phyloP scores from a whole-genome alignment of 2,329 filamentous ascomycete species.

The Ophiostoma fasciatum region DNA sequence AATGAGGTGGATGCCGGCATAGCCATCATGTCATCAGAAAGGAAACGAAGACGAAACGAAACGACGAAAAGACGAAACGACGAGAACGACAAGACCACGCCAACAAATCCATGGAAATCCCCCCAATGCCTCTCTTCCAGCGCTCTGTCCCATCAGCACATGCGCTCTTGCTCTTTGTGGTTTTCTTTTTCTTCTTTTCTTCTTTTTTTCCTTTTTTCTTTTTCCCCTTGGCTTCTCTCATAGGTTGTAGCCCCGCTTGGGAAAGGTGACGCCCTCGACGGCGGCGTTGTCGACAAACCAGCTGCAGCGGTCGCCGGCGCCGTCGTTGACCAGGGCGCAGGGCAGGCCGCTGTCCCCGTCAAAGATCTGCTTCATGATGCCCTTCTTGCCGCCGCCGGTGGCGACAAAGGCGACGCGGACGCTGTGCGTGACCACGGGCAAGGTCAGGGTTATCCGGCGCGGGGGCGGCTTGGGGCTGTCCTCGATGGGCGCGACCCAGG shows the following conservation, averaged over 20 bases:
- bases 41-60: too few species aligned
- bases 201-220: not conserved
- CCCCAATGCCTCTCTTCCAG: too few species aligned
- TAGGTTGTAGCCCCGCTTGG: constrained; percentile 50
- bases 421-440: constrained; percentile 81
- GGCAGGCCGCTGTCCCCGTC: constrained; percentile 68
- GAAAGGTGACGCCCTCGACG: constrained; percentile 72
- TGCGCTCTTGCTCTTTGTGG: too few species aligned
- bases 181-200: constrained; percentile 5
- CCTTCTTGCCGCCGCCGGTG: constrained; percentile 79
- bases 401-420: constrained; percentile 82
- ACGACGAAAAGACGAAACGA: too few species aligned
- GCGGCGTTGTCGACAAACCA: constrained; percentile 91
- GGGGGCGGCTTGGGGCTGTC: constrained; percentile 92
- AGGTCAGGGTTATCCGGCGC: constrained; percentile 76
- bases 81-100: too few species aligned
- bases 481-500: constrained; percentile 84
- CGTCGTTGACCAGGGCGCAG: constrained; percentile 76
- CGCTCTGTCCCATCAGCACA: too few species aligned
- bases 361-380: constrained; percentile 85
- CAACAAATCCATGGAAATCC: too few species aligned
- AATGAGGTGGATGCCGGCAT: constrained; percentile 1
- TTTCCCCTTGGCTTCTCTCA: constrained; percentile 14
- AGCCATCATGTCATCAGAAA: constrained; percentile 3
- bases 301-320: constrained; percentile 69